Conservation (phyloP, 352 stramenopile genomes). For the Pythium coloratum region DNA sequence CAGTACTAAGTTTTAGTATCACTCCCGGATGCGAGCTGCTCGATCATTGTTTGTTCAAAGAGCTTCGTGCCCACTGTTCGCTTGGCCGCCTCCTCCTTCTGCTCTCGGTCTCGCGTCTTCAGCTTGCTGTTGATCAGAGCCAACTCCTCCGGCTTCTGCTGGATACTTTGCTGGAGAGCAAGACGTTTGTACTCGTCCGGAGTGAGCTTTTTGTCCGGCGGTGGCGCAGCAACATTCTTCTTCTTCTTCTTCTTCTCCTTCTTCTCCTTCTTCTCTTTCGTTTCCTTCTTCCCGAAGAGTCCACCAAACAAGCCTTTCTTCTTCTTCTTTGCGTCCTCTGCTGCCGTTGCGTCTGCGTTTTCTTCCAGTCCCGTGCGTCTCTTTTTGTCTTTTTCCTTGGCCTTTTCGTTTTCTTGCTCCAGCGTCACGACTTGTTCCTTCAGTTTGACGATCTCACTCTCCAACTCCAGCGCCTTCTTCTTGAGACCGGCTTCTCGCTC, state of each 20-base stretch:
- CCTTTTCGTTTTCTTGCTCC: conserved; percentile 37
- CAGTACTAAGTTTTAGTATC: background rate
- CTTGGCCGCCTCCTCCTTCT: conserved; percentile 40
- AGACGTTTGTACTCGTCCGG: conserved; percentile 40
- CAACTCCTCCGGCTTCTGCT: conserved; percentile 22
- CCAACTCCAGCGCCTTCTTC: conserved; percentile 48
- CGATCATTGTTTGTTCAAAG: conserved; percentile 52
- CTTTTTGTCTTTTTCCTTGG: conserved; percentile 8
- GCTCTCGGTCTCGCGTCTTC: conserved; percentile 31
- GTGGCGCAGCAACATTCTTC: background rate
- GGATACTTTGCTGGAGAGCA: conserved; percentile 35
- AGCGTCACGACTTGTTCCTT: conserved; percentile 55
- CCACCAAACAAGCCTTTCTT: conserved; percentile 13
- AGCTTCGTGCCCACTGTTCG: conserved; percentile 41
- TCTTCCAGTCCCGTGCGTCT: background rate
- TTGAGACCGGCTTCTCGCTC: conserved; percentile 58
- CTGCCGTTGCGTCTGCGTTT: conserved; percentile 4
- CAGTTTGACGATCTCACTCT: conserved; percentile 70
- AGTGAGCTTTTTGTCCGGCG: conserved; percentile 19
- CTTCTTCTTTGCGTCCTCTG: conserved; percentile 2
- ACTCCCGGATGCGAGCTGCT: conserved; percentile 36
- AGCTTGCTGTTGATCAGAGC: conserved; percentile 34
- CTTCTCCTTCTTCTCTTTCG: background rate
- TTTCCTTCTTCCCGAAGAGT: background rate
- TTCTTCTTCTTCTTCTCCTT: conserved; percentile 5